A percentile compares a stretch with the other conserved stretches of the same genome.
These are phyloP conservation scores for Pseudogymnoascus sp. DNA, from an alignment of 2,329 filamentous ascomycete species.

Conservation along the genomic window DNA sequence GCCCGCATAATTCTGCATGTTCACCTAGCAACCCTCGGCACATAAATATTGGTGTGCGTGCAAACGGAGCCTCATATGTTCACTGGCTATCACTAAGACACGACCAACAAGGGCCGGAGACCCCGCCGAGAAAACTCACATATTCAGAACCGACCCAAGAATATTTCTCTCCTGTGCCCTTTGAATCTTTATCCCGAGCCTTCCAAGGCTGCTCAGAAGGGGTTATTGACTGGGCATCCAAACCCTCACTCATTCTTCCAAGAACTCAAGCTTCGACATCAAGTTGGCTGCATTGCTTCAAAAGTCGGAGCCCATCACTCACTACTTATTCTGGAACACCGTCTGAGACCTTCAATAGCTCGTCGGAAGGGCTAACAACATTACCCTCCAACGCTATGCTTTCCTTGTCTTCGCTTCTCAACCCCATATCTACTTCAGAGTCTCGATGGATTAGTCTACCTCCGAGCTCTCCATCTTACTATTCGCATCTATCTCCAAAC, in stretches of 20 bases:
- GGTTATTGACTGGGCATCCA: background rate
- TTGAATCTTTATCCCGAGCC: constrained; percentile 10
- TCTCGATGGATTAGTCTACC: constrained; percentile 34
- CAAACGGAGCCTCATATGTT: constrained; percentile 38
- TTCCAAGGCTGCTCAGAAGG: constrained; percentile 9
- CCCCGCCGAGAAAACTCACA: constrained; percentile 35
- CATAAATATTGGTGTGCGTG: background rate
- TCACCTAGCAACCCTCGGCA: constrained; percentile 7
- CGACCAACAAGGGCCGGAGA: constrained; percentile 36
- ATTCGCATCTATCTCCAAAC: constrained; percentile 21
- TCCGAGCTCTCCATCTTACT: constrained; percentile 31
- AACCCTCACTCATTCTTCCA: background rate
- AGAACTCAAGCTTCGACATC: background rate
- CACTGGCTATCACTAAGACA: constrained; percentile 35
- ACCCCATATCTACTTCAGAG: constrained; percentile 39
- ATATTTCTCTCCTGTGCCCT: constrained; percentile 11
- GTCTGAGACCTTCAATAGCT: constrained; percentile 3
- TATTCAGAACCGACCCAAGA: constrained; percentile 4
- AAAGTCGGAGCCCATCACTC: background rate
- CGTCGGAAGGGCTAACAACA: background rate
- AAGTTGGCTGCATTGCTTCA: background rate
- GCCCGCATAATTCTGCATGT: constrained; percentile 26
- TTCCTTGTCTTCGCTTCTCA: constrained; percentile 58
- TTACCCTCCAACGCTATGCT: constrained; percentile 41
- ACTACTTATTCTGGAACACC: constrained; percentile 4